These are phyloP conservation scores for Colletotrichum kahawae DNA, from an alignment of 2,329 filamentous ascomycete species.

Conservation along the genomic window DNA sequence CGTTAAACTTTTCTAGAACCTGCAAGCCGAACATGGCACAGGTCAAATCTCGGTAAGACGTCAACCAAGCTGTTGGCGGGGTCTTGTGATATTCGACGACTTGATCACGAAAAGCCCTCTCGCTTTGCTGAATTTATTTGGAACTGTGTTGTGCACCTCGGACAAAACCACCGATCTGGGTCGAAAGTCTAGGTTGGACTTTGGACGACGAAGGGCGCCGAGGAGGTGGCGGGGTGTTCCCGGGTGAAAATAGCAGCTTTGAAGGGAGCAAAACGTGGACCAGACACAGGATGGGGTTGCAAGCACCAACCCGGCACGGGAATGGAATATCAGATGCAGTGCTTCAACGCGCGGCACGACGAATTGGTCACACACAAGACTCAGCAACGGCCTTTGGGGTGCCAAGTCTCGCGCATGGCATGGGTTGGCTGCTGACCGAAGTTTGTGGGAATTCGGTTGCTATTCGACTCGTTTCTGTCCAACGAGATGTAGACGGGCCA, in stretches of 20 bases:
- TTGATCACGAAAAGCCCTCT: background rate
- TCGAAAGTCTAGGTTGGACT: background rate
- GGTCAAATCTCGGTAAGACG: background rate
- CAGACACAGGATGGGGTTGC: background rate
- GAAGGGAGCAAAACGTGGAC: background rate
- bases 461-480: background rate
- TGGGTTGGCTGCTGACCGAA: background rate
- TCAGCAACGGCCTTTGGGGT: background rate
- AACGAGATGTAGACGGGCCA: background rate
- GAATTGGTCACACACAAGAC: background rate
- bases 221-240: background rate
- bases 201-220: background rate
- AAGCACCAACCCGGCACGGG: background rate
- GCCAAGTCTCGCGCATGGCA: background rate
- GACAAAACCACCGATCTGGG: background rate
- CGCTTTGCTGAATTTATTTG: background rate
- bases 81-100: background rate
- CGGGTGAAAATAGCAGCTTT: background rate
- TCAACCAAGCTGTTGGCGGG: background rate
- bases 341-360: background rate
- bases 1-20: background rate
- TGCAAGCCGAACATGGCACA: background rate
- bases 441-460: background rate
- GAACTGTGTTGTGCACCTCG: background rate
- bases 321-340: constrained; percentile 12